Evolutionary conservation across 2,329 filamentous ascomycete genomes (phyloP).

Genomic region (Sclerotinia borealis): DNA sequence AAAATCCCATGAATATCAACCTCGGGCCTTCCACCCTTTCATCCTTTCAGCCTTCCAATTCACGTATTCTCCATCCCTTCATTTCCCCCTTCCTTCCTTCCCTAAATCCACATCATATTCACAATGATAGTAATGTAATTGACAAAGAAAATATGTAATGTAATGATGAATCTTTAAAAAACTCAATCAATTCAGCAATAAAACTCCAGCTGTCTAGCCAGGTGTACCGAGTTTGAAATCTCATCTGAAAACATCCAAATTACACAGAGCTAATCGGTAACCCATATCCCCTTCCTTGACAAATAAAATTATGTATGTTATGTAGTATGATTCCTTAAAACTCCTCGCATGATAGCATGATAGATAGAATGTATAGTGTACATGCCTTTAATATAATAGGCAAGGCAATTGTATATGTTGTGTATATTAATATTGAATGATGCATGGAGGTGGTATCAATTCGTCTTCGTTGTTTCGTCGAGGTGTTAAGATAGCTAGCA

Average conservation of each 20-base stretch:
- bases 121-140: not conserved
- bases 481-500: not conserved
- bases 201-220: constrained; percentile 9
- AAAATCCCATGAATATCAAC: not conserved
- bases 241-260: not conserved
- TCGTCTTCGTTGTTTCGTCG: not conserved
- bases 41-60: too few species aligned
- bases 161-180: not conserved
- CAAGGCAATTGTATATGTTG: not conserved
- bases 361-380: not conserved
- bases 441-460: not conserved
- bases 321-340: not conserved
- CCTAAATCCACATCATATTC: not conserved
- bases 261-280: not conserved
- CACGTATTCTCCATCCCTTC: not conserved
- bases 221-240: not conserved
- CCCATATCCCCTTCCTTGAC: not conserved
- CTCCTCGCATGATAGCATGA: not conserved
- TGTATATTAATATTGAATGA: not conserved
- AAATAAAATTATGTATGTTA: constrained; percentile 14
- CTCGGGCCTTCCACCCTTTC: not conserved
- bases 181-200: not conserved
- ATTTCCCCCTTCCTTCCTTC: not conserved
- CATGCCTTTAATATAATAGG: not conserved
- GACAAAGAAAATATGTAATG: not conserved